Conservation (phyloP, 1,139 yeast species). For the Meyerozyma elateridarum region DNA sequence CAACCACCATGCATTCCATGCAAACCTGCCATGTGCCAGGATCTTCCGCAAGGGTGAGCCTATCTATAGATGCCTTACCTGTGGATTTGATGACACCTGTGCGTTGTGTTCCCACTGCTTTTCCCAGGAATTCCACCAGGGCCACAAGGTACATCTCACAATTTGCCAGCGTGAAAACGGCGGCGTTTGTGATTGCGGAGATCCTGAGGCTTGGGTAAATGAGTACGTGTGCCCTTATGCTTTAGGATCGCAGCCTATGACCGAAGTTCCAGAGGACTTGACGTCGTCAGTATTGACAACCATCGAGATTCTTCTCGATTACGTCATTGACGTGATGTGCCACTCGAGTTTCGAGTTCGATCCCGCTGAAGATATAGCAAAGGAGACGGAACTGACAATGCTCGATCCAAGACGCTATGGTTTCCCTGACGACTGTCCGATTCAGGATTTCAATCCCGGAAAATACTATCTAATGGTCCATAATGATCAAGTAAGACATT, state of each 20-base stretch:
- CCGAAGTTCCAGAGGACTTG: conserved; percentile 32
- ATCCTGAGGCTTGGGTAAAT: conserved; percentile 54
- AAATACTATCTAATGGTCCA: conserved; percentile 60
- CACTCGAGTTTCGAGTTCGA: conserved; percentile 37
- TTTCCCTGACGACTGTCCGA: conserved; percentile 20
- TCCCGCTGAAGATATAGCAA: conserved; percentile 22
- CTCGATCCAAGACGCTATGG: conserved; percentile 33
- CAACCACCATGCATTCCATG: conserved; percentile 47
- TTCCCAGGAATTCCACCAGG: conserved; percentile 64
- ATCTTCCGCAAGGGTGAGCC: conserved; percentile 83
- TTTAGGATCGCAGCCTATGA: conserved; percentile 1
- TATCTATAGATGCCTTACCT: conserved; percentile 75
- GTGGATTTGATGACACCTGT: conserved; percentile 83
- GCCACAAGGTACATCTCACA: conserved; percentile 70
- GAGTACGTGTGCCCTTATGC: conserved; percentile 35
- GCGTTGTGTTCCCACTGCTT: conserved; percentile 81
- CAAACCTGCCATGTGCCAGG: conserved; percentile 71
- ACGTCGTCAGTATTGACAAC: conserved; percentile 35
- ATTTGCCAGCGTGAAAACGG: conserved; percentile 80
- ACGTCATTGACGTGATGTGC: conserved; percentile 65
- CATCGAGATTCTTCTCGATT: conserved; percentile 61
- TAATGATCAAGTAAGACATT: conserved; percentile 77
- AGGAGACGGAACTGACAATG: conserved; percentile 24
- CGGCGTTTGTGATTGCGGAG: conserved; percentile 75
- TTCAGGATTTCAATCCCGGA: conserved; percentile 41